Evolutionary conservation across 805 yeast species (phyloP), one percentile per base, ranked within the genome.

Genomic region (Hanseniaspora meyeri): DNA sequence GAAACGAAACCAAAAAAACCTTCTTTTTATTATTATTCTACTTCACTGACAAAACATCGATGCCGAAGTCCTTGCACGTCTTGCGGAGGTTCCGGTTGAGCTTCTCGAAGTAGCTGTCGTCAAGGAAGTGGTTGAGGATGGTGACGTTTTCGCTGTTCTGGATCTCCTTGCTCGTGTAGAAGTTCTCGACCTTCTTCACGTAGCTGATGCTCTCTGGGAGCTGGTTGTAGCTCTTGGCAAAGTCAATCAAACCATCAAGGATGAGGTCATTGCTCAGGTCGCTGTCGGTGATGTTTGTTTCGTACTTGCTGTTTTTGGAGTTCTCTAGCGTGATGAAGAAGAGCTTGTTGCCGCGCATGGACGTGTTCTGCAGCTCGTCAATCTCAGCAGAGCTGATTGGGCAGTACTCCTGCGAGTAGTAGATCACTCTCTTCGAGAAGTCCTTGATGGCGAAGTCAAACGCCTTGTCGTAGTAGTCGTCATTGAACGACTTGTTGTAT

Each of bases 401-500:
- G 9, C 64, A 60, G 51, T 65, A 68, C 48, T 67, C 70, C 1
- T 63, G 59, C 29, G 62, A 59, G 66, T 84, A 84, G 60, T 76
- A 75, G 45, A 72, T 67, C 11, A 82, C 70, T 60, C 90, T 72
- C 52, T 72, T 71, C 45, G 81, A 72, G 63, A 84, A 84, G 69
- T 83, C 89, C 3, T 68, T 60, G 17, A 82, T 75, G 3, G 88
- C 81, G 7, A 64, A 64, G 37, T 74, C 74, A 60, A 79, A 77
- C 46, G 79, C 77, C 60, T 72, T 71, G 49, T 76, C 75, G 55
- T 65, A 68, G 65, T 84, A 84, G 65, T 84, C 90, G 40, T 73
- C 75, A 63, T 82, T 82, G 54, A 70, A 72, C 0, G 88, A 76
- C 65, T 84, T 84, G 52, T 80, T 78, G 62, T 78, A 81, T 55